A percentile compares a stretch with the other conserved stretches of the same genome.
phyloP scores from a whole-genome alignment of 805 yeast genomes.

The Candida piceae region DNA sequence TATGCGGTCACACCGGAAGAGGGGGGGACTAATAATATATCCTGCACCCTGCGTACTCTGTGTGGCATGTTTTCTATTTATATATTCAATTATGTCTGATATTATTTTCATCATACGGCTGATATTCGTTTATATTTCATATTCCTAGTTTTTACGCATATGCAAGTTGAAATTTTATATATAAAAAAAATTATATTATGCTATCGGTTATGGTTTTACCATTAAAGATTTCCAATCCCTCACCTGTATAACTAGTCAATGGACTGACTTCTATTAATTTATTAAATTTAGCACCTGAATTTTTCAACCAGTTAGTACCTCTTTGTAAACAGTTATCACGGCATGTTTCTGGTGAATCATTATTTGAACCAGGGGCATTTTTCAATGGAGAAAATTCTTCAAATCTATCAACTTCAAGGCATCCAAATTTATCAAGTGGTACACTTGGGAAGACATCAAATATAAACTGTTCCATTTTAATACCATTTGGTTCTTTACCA shows the following conservation, averaged over 20 bases:
- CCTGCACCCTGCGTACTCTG: no score
- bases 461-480: conserved; percentile 93
- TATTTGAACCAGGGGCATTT: conserved; percentile 77
- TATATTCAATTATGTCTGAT: no score
- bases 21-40: no score
- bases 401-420: conserved; percentile 81
- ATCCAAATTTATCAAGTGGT: conserved; percentile 68
- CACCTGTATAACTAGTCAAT: conserved; percentile 68
- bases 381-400: conserved; percentile 93
- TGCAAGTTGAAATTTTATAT: background rate
- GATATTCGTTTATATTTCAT: no score
- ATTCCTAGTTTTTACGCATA: no score
- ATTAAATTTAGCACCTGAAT: conserved; percentile 20
- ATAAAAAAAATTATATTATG: background rate
- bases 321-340: conserved; percentile 56
- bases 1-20: no score
- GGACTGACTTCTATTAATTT: conserved; percentile 74
- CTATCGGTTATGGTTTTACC: conserved; percentile 11
- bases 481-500: conserved; percentile 68
- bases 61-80: no score
- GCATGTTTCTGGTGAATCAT: conserved; percentile 84
- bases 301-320: conserved; percentile 66
- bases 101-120: no score
- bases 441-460: conserved; percentile 91
- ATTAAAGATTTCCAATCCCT: conserved; percentile 47